Evolutionary conservation across 305 asterid species (phyloP).

Genomic region (Solanum chacoense): DNA sequence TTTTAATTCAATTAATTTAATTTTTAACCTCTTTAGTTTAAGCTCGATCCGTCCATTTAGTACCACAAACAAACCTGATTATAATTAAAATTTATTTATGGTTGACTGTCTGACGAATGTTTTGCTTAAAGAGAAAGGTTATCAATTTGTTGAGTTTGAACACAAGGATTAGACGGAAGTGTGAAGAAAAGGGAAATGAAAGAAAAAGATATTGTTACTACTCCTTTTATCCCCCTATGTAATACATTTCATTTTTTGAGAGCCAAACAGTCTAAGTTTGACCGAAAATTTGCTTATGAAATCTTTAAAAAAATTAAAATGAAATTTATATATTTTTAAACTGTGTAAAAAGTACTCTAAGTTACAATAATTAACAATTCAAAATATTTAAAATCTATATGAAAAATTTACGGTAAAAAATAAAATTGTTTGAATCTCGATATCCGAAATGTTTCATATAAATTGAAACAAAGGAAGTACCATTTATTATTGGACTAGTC

Average conservation of each 20-base stretch:
- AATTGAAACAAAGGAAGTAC: too few relatives aligned
- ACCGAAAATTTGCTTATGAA: background rate
- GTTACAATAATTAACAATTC: too few relatives aligned
- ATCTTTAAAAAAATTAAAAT: too few relatives aligned
- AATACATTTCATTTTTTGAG: too few relatives aligned
- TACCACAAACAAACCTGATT: background rate
- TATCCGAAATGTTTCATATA: background rate
- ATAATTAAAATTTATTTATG: background rate
- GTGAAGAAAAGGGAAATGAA: background rate
- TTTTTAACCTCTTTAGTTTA: background rate
- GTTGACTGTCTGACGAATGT: background rate
- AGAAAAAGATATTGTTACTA: background rate
- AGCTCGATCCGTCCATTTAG: background rate
- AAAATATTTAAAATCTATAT: too few relatives aligned
- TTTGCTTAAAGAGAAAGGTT: background rate
- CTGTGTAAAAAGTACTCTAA: too few relatives aligned
- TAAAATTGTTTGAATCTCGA: too few relatives aligned
- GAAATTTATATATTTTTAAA: too few relatives aligned
- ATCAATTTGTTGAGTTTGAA: background rate
- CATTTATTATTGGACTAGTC: too few relatives aligned
- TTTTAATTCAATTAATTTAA: background rate
- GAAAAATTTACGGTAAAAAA: background rate
- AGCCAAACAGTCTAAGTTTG: too few relatives aligned
- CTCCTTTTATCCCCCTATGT: too few relatives aligned
- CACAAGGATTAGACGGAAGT: background rate